Conservation (phyloP, 192 early-diverging fungal genomes). For the Funneliformis mosseae region DNA sequence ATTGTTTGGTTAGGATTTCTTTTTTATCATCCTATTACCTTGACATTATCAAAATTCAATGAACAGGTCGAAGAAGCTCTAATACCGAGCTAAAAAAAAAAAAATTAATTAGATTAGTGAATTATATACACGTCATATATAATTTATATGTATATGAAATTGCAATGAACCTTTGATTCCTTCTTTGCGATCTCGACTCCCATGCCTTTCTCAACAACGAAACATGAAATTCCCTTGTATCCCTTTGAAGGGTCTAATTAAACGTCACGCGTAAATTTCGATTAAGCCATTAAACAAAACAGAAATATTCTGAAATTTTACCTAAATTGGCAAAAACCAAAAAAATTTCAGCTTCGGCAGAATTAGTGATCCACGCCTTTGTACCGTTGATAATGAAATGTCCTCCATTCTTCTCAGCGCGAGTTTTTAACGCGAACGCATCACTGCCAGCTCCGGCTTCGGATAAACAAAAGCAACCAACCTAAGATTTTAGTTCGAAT, state of each 20-base stretch:
- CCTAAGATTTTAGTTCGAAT: slow-evolving; percentile 38
- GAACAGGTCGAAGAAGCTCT: slow-evolving; percentile 94
- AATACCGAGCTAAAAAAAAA: slow-evolving; percentile 75
- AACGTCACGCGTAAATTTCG: not conserved
- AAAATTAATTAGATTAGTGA: not conserved
- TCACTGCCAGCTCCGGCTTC: slow-evolving; percentile 92
- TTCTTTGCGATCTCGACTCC: slow-evolving; percentile 94
- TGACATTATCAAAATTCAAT: slow-evolving; percentile 89
- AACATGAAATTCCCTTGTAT: slow-evolving; percentile 98
- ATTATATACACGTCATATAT: not conserved
- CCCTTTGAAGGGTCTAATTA: slow-evolving; percentile 76
- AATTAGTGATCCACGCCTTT: slow-evolving; percentile 98
- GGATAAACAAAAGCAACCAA: slow-evolving; percentile 94
- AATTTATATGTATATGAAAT: not conserved
- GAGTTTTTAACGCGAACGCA: slow-evolving; percentile 90
- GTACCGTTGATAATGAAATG: slow-evolving; percentile 86
- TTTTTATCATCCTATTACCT: slow-evolving; percentile 9
- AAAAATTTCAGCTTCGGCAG: slow-evolving; percentile 93
- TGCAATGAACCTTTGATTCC: slow-evolving; percentile 78
- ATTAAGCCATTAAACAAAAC: not conserved
- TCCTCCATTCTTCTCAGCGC: slow-evolving; percentile 83
- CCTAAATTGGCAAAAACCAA: slow-evolving; percentile 96
- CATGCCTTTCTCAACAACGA: slow-evolving; percentile 91
- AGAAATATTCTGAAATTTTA: slow-evolving; percentile 16
- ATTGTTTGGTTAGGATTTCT: not conserved